Percentiles rank a stretch among this genome's conserved stretches.
These are phyloP conservation scores for Xylaria bambusicola DNA, from an alignment of 495 filamentous ascomycete genomes.

Conservation along the genomic window DNA sequence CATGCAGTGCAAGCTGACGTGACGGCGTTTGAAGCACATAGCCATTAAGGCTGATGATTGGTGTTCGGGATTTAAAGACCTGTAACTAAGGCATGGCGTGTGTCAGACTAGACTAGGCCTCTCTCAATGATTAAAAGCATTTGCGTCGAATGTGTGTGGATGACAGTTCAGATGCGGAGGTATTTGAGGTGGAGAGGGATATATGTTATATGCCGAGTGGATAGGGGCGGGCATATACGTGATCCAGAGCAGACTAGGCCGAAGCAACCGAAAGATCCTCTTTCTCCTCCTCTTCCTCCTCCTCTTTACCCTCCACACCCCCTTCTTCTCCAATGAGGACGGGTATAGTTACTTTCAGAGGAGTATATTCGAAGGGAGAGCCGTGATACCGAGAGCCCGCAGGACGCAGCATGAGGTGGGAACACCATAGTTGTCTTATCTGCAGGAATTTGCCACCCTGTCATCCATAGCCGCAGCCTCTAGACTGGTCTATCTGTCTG, in stretches of 20 bases:
- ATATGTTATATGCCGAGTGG: background rate
- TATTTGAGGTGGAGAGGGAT: background rate
- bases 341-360: background rate
- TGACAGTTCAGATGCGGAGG: no score
- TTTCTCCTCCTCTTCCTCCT: no score
- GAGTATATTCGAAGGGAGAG: background rate
- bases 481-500: background rate
- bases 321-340: background rate
- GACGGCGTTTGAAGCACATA: background rate
- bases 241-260: background rate
- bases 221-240: background rate
- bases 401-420: background rate
- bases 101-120: conserved; percentile 10
- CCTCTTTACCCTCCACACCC: no score
- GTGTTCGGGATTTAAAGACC: background rate
- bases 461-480: background rate
- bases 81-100: background rate
- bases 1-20: conserved; percentile 1
- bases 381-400: no score
- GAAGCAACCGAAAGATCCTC: background rate
- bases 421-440: background rate
- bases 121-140: background rate
- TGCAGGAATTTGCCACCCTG: background rate
- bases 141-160: background rate
- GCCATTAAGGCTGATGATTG: background rate